phyloP scores from a whole-genome alignment of 495 filamentous ascomycete genomes.

The Aspergillus steynii region DNA sequence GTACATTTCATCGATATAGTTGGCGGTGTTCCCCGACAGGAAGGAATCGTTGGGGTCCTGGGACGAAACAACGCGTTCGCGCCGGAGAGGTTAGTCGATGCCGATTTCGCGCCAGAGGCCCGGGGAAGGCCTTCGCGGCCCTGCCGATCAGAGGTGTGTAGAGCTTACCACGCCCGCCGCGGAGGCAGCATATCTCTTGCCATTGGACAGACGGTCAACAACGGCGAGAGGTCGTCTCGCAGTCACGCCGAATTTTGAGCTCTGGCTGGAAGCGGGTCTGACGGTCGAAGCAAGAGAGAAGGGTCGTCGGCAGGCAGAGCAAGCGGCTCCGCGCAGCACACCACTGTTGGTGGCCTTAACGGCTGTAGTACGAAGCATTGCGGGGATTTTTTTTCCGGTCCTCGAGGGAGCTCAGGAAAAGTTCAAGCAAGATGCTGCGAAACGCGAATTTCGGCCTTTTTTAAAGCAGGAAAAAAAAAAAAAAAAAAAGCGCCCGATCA shows the following conservation, averaged over 20 bases:
- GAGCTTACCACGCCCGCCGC: conserved; percentile 50
- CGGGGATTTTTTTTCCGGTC: conserved; percentile 32
- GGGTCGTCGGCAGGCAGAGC: conserved; percentile 43
- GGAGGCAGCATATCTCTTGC: conserved; percentile 57
- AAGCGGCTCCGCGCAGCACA: conserved; percentile 53
- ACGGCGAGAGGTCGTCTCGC: conserved; percentile 42
- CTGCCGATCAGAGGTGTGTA: neutral
- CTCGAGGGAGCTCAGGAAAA: conserved; percentile 14
- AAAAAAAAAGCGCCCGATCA: neutral
- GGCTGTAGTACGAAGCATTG: conserved; percentile 48
- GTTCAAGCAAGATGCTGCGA: conserved; percentile 12
- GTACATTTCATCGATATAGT: conserved; percentile 99
- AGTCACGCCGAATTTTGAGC: conserved; percentile 47
- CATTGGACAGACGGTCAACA: conserved; percentile 39
- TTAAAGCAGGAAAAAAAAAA: neutral
- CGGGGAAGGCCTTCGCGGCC: neutral
- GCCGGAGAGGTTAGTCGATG: conserved; percentile 27
- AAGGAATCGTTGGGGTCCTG: conserved; percentile 92
- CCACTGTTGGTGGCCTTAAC: conserved; percentile 51
- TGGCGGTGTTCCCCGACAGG: conserved; percentile 90
- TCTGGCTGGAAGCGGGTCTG: conserved; percentile 39
- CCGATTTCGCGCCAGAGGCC: neutral
- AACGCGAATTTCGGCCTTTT: conserved; percentile 3
- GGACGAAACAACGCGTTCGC: conserved; percentile 2
- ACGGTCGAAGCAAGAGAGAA: conserved; percentile 48